A percentile compares a stretch with the other conserved stretches of the same genome.
Evolutionary conservation across 169 alveolate species (phyloP).

Genomic region (Cryptosporidium sp.): DNA sequence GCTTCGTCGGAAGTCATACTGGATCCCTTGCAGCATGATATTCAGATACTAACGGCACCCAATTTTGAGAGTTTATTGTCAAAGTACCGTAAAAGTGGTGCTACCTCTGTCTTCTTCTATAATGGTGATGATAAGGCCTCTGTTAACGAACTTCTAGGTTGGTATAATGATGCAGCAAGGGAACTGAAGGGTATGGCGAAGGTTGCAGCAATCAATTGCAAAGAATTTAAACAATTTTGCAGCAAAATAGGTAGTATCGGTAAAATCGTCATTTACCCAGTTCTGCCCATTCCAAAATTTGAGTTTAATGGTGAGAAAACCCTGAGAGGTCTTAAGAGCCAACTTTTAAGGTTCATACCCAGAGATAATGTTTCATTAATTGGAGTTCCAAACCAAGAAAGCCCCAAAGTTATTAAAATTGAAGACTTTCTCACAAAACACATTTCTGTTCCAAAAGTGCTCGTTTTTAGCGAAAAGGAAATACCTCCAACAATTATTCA

Average conservation of each 20-base stretch:
- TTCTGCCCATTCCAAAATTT: conserved; percentile 84
- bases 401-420: conserved; percentile 79
- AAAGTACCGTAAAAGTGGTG: conserved; percentile 80
- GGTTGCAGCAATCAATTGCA: conserved; percentile 87
- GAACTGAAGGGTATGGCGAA: conserved; percentile 87
- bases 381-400: conserved; percentile 33
- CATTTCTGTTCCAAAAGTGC: conserved; percentile 87
- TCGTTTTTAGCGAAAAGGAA: conserved; percentile 85
- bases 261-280: conserved; percentile 85
- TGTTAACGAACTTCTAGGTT: conserved; percentile 76
- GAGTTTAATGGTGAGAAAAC: conserved; percentile 81
- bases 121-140: conserved; percentile 78
- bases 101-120: conserved; percentile 85
- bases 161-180: conserved; percentile 83
- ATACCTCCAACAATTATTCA: conserved; percentile 84
- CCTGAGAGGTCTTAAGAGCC: conserved; percentile 77
- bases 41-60: conserved; percentile 45
- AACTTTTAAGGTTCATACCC: conserved; percentile 79
- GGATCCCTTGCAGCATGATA: conserved; percentile 68
- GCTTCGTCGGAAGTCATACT: conserved; percentile 7
- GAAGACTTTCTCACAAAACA: conserved; percentile 83
- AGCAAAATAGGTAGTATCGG: conserved; percentile 82
- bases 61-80: conserved; percentile 81
- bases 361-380: conserved; percentile 77
- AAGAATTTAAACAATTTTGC: conserved; percentile 80